Base-by-base conservation (phyloP, 495 filamentous ascomycete genomes). In the Monascus purpureus region DNA sequence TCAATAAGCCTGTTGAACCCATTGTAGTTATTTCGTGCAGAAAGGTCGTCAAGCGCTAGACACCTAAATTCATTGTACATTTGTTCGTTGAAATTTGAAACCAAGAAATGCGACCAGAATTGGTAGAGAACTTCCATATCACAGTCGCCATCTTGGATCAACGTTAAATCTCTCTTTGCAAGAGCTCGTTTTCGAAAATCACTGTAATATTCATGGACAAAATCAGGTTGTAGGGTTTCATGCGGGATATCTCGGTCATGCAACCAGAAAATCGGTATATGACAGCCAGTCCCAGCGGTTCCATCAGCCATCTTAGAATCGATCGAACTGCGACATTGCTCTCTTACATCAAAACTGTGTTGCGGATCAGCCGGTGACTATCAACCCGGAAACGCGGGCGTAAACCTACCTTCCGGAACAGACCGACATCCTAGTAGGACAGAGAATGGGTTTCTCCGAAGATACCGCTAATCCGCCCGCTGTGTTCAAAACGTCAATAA, bases 21-120 rank as follows among this genome's bases (percentile, higher is more conserved):
- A 39, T 52, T 52, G 33, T 55, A 48, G 32, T 59, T 59, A 36
- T 59, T 50, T 45, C 61, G 59, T 37, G 55, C 48, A 22, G 45
- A 42, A 33, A 57, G 32, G 48, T 93, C 84, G 43, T 79, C 76
- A 38, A 78, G 52, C 35, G 85, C 82, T 45, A 69, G 63, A 40
- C 59, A 55, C 39, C 73, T 66, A 58, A 92, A 90, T 53, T 92
- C 80, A 47, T 70, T 55, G 61, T 92, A 93, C 70, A 93, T 79
- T 37, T 61, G 64, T 33, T 61, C 56, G 51, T 90, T 80, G 68
- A 90, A 90, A 48, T 77, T 75, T 39, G 69, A 62, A 36, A 74
- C 62, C 25, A 90, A 68, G 49, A 80, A 80, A 46, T 77, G 68
- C n/a, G 75, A 75, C 82, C 82, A 87, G 57, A 80, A 81, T 35